Percentiles rank a stretch among this genome's conserved stretches.
Evolutionary conservation across 1,139 yeast species (phyloP).

Genomic region (Kurtzmaniella quercitrusa): DNA sequence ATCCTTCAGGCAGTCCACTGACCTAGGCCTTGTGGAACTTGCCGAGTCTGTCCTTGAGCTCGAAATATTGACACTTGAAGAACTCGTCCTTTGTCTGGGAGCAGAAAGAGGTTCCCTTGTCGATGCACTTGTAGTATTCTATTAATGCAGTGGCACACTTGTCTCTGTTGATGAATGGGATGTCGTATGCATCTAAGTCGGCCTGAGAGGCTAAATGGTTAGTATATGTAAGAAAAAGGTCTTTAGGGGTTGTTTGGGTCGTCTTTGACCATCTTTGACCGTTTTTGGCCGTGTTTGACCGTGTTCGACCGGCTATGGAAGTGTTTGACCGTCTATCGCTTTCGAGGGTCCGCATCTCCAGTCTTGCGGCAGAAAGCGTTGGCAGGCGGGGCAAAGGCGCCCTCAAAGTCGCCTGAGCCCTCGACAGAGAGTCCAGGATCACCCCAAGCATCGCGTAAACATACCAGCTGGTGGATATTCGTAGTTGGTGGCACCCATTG

Average conservation of each 20-base stretch:
- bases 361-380: no score
- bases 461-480: constrained; percentile 25
- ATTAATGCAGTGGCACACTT: constrained; percentile 45
- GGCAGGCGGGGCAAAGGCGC: not conserved
- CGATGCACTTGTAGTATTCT: constrained; percentile 43
- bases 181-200: constrained; percentile 41
- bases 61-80: constrained; percentile 44
- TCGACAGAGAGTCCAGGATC: not conserved
- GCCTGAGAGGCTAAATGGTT: constrained; percentile 28
- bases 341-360: no score
- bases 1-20: no score
- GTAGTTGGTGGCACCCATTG: constrained; percentile 14
- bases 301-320: no score
- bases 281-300: no score
- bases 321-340: no score
- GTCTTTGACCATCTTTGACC: no score
- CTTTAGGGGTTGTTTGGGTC: no score
- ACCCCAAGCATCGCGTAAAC: constrained; percentile 8
- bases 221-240: constrained; percentile 8
- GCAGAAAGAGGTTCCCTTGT: constrained; percentile 44
- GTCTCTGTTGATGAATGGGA: constrained; percentile 46
- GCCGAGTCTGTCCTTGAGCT: constrained; percentile 44
- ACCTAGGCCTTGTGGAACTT: constrained; percentile 11
- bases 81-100: constrained; percentile 40
- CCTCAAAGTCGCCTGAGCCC: not conserved